Evolutionary conservation across 495 filamentous ascomycete genomes (phyloP).

Genomic region (Penicillium psychrofluorescens): DNA sequence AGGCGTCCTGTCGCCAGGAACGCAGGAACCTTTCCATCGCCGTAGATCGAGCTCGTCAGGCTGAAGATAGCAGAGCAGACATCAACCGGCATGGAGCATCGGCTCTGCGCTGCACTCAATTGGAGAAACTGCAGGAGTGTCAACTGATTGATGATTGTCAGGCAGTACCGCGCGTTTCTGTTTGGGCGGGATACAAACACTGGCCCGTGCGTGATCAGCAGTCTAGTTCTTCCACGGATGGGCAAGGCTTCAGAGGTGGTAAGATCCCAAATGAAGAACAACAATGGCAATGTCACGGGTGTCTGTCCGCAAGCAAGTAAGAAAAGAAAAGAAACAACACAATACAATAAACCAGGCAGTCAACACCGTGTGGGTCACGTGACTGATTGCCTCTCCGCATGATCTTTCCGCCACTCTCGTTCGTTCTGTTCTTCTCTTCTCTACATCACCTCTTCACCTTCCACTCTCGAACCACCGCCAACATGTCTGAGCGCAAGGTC

Average conservation of each 20-base stretch:
- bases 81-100: neutral
- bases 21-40: slow-evolving; percentile 86
- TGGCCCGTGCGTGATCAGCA: slow-evolving; percentile 13
- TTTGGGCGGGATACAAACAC: slow-evolving; percentile 8
- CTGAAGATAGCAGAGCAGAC: neutral
- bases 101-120: too few relatives aligned
- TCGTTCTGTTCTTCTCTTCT: neutral
- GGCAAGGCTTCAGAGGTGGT: too few relatives aligned
- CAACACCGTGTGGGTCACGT: slow-evolving; percentile 1
- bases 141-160: too few relatives aligned
- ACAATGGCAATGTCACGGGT: too few relatives aligned
- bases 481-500: slow-evolving; percentile 93
- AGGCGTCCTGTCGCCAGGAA: slow-evolving; percentile 85
- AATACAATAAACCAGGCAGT: too few relatives aligned
- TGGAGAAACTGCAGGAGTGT: too few relatives aligned
- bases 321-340: too few relatives aligned
- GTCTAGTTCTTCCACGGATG: too few relatives aligned
- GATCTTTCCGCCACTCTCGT: neutral
- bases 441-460: neutral
- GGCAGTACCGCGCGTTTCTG: too few relatives aligned
- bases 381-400: slow-evolving; percentile 1
- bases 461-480: slow-evolving; percentile 10
- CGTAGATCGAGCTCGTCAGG: slow-evolving; percentile 2
- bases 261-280: too few relatives aligned
- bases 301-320: too few relatives aligned